Evolutionary conservation across 129 eudicot genomes (phyloP).

Genomic region (Daucus carota): DH1_v3.0 NC_030387.2:32992001-32992500

Average conservation of each 20-base stretch:
- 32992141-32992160: conserved; percentile 79
- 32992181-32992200: conserved; percentile 83
- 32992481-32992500: conserved; percentile 9
- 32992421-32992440: conserved; percentile 13
- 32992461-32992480: conserved; percentile 25
- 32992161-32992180: conserved; percentile 81
- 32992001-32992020: conserved; percentile 16
- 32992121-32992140: conserved; percentile 84
- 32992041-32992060: conserved; percentile 71
- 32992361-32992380: conserved; percentile 31
- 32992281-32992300: conserved; percentile 25
- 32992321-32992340: conserved; percentile 8
- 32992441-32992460: conserved; percentile 26
- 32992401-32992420: conserved; percentile 4
- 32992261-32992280: conserved; percentile 79
- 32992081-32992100: conserved; percentile 92
- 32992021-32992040: conserved; percentile 63
- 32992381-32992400: conserved; percentile 6
- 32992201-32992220: conserved; percentile 88
- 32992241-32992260: conserved; percentile 74
- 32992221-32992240: conserved; percentile 77
- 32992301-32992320: conserved; percentile 28
- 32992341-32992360: conserved; percentile 13
- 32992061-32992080: conserved; percentile 81
- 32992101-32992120: conserved; percentile 84